Percentiles rank a stretch among this genome's conserved stretches.
These are phyloP conservation scores for Didymosphaeria variabile DNA, from an alignment of 2,329 filamentous ascomycete species.

Conservation along the genomic window DNA sequence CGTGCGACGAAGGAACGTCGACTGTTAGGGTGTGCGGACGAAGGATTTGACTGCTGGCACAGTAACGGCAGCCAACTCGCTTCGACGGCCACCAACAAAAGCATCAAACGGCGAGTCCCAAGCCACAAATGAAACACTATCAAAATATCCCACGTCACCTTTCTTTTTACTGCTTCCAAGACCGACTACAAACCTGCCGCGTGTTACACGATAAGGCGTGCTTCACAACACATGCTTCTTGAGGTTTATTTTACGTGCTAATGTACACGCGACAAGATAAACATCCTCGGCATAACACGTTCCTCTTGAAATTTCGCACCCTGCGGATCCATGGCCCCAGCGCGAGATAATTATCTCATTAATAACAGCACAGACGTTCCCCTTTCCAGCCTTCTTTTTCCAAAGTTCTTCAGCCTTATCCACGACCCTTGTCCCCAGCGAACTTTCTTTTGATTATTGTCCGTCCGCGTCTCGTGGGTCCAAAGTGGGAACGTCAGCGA, in stretches of 20 bases:
- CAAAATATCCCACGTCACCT: conserved; percentile 9
- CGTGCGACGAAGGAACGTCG: conserved; percentile 13
- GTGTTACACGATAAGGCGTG: not conserved
- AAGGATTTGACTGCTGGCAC: conserved; percentile 8
- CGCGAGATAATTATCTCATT: conserved; percentile 4
- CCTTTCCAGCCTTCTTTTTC: conserved; percentile 22
- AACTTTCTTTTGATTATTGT: conserved; percentile 13
- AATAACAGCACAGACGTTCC: conserved; percentile 25
- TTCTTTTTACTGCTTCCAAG: conserved; percentile 9
- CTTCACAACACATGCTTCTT: not conserved
- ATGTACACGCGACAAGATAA: conserved; percentile 2
- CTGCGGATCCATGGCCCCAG: conserved; percentile 18
- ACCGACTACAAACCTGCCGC: not conserved
- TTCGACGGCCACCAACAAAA: conserved; percentile 15
- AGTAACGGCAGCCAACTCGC: conserved; percentile 10
- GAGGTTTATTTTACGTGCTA: not conserved
- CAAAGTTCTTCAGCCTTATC: conserved; percentile 30
- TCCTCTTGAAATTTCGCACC: conserved; percentile 6
- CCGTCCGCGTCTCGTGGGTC: conserved; percentile 2
- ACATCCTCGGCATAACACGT: conserved; percentile 8
- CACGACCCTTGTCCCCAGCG: conserved; percentile 16
- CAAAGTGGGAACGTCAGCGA: conserved; percentile 6
- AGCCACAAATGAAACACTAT: conserved; percentile 24
- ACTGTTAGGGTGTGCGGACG: conserved; percentile 9
- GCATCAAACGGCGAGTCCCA: conserved; percentile 18